These are phyloP conservation scores for Leptoxyphium fumago DNA, from an alignment of 2,329 filamentous ascomycete genomes.

Conservation along the genomic window DNA sequence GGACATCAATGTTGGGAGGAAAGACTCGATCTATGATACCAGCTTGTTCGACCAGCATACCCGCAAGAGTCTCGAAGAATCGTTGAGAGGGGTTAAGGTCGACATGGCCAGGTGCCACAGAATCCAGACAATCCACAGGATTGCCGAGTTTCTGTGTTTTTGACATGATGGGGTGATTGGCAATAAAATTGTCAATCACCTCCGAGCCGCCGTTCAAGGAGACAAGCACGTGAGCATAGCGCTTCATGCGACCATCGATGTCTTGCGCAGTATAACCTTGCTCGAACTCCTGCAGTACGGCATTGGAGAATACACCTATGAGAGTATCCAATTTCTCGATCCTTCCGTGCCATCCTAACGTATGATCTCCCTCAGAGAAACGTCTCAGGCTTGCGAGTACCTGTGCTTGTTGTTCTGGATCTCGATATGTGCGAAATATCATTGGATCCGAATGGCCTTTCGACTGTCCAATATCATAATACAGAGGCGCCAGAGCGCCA, in stretches of 20 bases:
- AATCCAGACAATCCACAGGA: constrained; percentile 68
- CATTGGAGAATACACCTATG: constrained; percentile 74
- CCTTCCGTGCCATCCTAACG: constrained; percentile 56
- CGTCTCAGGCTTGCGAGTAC: constrained; percentile 69
- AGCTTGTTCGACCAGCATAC: constrained; percentile 70
- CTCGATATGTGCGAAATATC: constrained; percentile 72
- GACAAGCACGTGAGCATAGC: constrained; percentile 76
- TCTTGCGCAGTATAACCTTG: constrained; percentile 83
- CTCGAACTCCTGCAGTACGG: constrained; percentile 81
- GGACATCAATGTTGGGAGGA: constrained; percentile 51
- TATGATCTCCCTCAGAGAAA: constrained; percentile 70
- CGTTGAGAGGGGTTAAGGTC: constrained; percentile 64
- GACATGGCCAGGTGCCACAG: constrained; percentile 49
- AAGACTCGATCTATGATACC: constrained; percentile 72
- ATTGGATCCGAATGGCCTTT: constrained; percentile 65
- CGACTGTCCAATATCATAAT: constrained; percentile 62
- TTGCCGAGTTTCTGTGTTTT: constrained; percentile 57
- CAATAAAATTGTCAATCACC: constrained; percentile 66
- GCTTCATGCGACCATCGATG: constrained; percentile 73
- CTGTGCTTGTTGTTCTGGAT: constrained; percentile 79
- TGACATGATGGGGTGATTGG: constrained; percentile 72
- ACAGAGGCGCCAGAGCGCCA: constrained; percentile 75
- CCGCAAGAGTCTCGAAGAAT: constrained; percentile 64
- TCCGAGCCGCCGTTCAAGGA: constrained; percentile 66
- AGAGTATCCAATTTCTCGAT: constrained; percentile 60